Percentiles rank a stretch among this genome's conserved stretches.
Conservation (phyloP, 2,329 filamentous ascomycete genomes). For the Pyrenophora teres region DNA sequence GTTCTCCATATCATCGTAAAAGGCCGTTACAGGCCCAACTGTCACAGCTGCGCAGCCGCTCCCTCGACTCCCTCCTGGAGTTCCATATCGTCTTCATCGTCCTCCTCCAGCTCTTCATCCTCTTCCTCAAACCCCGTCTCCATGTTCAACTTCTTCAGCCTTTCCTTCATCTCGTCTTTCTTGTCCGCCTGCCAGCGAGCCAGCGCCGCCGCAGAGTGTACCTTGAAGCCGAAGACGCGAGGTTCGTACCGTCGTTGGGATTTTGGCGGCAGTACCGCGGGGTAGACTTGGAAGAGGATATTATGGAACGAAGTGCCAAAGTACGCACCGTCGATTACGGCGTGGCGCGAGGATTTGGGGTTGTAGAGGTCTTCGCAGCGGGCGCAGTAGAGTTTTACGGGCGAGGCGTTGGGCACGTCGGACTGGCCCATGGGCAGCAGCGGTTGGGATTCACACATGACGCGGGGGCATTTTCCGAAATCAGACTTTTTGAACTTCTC, state of each 20-base stretch:
- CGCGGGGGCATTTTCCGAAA: slow-evolving; percentile 96
- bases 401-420: slow-evolving; percentile 83
- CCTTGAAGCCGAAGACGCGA: slow-evolving; percentile 91
- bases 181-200: slow-evolving; percentile 87
- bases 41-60: slow-evolving; percentile 27
- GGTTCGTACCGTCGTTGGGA: slow-evolving; percentile 84
- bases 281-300: slow-evolving; percentile 98
- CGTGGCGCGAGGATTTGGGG: slow-evolving; percentile 94
- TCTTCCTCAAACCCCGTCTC: slow-evolving; percentile 79
- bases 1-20: slow-evolving; percentile 1
- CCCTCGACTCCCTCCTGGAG: slow-evolving; percentile 39
- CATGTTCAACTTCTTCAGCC: slow-evolving; percentile 70
- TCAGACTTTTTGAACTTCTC: slow-evolving; percentile 99
- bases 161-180: slow-evolving; percentile 79
- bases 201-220: slow-evolving; percentile 86
- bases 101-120: slow-evolving; percentile 64
- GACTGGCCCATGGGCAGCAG: slow-evolving; percentile 93
- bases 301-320: slow-evolving; percentile 99
- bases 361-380: slow-evolving; percentile 99
- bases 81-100: slow-evolving; percentile 54
- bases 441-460: slow-evolving; percentile 91
- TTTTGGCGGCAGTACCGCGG: slow-evolving; percentile 84
- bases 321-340: slow-evolving; percentile 94
- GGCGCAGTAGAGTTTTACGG: slow-evolving; percentile 95
- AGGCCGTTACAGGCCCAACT: slow-evolving; percentile 14